A percentile compares a stretch with the other conserved stretches of the same genome.
phyloP scores from a whole-genome alignment of 805 yeast species.

The Clavispora asparagi region DNA sequence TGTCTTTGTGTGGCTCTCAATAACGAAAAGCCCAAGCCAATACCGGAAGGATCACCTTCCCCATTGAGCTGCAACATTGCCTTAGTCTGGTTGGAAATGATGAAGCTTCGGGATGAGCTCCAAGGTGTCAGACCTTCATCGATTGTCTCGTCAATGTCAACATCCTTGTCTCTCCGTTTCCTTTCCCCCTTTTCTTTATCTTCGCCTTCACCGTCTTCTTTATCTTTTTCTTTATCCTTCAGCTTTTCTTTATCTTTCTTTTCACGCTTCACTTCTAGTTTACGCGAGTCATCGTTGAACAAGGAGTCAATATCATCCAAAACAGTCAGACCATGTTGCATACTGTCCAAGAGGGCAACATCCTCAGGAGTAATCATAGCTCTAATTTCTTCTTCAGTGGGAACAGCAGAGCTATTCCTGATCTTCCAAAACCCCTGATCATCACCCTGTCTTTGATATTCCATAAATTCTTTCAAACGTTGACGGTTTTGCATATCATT shows the following conservation, averaged over 20 bases:
- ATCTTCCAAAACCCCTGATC: conserved; percentile 96
- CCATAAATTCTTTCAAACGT: conserved; percentile 95
- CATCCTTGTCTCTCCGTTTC: conserved; percentile 23
- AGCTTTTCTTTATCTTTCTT: conserved; percentile 8
- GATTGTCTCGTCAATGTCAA: conserved; percentile 47
- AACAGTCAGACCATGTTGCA: conserved; percentile 89
- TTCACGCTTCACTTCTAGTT: conserved; percentile 20
- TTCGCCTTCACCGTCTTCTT: conserved; percentile 38
- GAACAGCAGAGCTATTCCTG: conserved; percentile 54
- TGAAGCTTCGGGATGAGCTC: conserved; percentile 88
- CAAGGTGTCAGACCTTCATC: conserved; percentile 90
- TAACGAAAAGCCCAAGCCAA: conserved; percentile 84
- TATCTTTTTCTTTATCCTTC: conserved; percentile 19
- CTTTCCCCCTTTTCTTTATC: conserved; percentile 24
- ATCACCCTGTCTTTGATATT: conserved; percentile 87
- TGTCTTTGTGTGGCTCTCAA: conserved; percentile 92
- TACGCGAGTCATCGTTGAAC: conserved; percentile 29
- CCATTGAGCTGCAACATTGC: conserved; percentile 95
- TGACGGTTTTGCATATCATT: conserved; percentile 97
- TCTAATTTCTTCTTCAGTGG: conserved; percentile 70
- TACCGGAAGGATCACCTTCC: conserved; percentile 91
- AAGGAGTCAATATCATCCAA: conserved; percentile 75
- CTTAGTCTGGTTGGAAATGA: conserved; percentile 91
- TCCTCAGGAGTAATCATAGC: conserved; percentile 93
- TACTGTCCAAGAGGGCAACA: conserved; percentile 76